Base-by-base conservation (phyloP, 2,329 filamentous ascomycete genomes). In the Pseudogymnoascus sp. region DNA sequence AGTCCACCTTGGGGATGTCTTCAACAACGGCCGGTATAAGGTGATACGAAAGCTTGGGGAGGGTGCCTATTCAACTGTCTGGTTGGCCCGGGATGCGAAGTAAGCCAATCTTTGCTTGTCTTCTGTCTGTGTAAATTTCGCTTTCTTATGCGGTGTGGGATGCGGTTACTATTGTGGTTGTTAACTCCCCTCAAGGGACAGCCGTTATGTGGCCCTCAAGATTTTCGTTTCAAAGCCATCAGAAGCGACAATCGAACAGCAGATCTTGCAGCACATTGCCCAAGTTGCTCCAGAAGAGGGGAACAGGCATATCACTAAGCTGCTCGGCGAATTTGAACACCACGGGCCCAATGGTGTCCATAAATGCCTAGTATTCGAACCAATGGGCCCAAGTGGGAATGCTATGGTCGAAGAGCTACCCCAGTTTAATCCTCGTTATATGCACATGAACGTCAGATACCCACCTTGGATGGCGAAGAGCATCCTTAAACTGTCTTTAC, bases 31-130 rank as follows among this genome's bases (percentile, higher is more conserved):
- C 18, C 75, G 75, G 31, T 82, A 81, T 66, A 70, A 71, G 40
- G 68, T 80, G 53, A 65, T 78, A 28, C 75, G 78, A 63, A 81
- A 81, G 68, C 68, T 81, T 23, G 78, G 78, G n/a, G 75, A 73
- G 40, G 78, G 79, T 23, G 73, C 73, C 0, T 78, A 70, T 65
- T 76, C 78, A 4, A 81, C 76, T 3, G 75, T 80, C 36, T 81
- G 77, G 79, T 73, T 81, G 21, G 77, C 75, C 25, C 68, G 68
- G 2, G 73, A 77, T 66, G 63, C 62, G 2, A 28, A 12, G 40
- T 42, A 42, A 10, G 40, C 12, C 18, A 21, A 42, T 42, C 16
- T 42, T 10, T 21, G 21, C 16, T 5, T 14, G 5, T 1, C 40
- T 21, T 21, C 16, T 21, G 8, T 12, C 4, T 21, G 5, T 42